Evolutionary conservation across 768 basidiomycete genomes (phyloP).

Genomic region (Tylopilus intermedius): DNA sequence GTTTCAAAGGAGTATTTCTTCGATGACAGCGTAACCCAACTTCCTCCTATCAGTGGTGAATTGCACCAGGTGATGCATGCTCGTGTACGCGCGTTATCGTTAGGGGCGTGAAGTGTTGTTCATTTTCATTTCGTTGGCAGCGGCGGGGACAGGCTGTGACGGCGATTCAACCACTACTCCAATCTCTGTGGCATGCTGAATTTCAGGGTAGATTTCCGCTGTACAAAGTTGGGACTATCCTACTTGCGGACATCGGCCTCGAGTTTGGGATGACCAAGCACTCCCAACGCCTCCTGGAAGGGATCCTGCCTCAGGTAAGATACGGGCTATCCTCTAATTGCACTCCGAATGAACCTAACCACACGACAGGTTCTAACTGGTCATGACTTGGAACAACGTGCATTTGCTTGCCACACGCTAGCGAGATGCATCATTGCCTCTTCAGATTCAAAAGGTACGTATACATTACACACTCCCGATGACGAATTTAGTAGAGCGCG

Average conservation of each 20-base stretch:
- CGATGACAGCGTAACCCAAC: conserved; percentile 30
- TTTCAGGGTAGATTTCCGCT: conserved; percentile 63
- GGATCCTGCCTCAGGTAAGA: conserved; percentile 74
- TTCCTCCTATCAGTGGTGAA: conserved; percentile 38
- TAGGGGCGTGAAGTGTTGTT: conserved; percentile 12
- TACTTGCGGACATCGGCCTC: conserved; percentile 74
- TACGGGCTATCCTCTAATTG: conserved; percentile 6
- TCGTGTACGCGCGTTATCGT: conserved; percentile 29
- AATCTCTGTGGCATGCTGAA: conserved; percentile 74
- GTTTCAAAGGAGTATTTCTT: conserved; percentile 56
- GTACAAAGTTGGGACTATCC: conserved; percentile 63
- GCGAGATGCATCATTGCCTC: conserved; percentile 72
- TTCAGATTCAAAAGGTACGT: conserved; percentile 42
- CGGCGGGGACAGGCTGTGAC: conserved; percentile 57
- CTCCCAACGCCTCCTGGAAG: conserved; percentile 61
- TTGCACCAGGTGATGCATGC: conserved; percentile 40
- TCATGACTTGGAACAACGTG: conserved; percentile 71
- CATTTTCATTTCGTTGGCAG: conserved; percentile 34
- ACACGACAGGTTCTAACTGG: conserved; percentile 59
- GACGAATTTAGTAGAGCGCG: conserved; percentile 14
- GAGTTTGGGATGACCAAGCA: conserved; percentile 73
- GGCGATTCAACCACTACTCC: conserved; percentile 62
- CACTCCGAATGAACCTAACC: background rate
- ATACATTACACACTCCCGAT: background rate
- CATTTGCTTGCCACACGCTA: conserved; percentile 65